Evolutionary conservation across 306 rosid species (phyloP), one percentile per base, ranked within the genome.

Genomic region (Dalbergia cochinchinensis): DNA sequence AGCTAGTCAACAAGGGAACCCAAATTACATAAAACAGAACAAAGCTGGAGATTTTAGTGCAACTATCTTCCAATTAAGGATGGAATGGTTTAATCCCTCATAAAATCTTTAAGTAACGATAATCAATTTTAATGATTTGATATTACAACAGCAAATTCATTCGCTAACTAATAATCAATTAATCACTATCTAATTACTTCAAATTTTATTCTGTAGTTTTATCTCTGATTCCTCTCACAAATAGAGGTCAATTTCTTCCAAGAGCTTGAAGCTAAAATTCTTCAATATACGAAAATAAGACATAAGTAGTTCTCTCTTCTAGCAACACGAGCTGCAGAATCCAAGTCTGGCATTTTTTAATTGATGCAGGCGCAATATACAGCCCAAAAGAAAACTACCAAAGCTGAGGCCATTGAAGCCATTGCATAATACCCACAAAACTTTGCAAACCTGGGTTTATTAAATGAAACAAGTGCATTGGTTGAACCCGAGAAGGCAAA

Each of bases 371-470:
- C 15, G 35, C 79, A 80, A 20, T 26, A 58, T 19, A 37, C 22
- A 48, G 84, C 79, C 84, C 77, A 83, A 0, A 44, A 51, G 15
- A 87, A 65, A 73, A 84, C 65, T 2, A 14, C 66, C 9, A 81
- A 37, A 74, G 90, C 88, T 19, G 83, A 81, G 26, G 82, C 74
- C 78, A 84, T 41, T 60, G 80, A 74, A 41, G 64, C 84, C 68
- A 87, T 41, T 11, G 90, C 79, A 63, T 54, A 68, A 12, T 66
- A 64, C 2, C 73, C 81, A 54, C 72, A 83, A 4, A 81, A 48
- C 64, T 26, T 78, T 33, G 82, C 79, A 37, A 81, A 69, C 0
- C 39, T 60, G 7, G 74, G 22, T 39, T 41, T 58, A 1, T 53
- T 20, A 11, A 69, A 71, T 0, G 65, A 39, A n/a, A 73, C 31